Evolutionary conservation across 2,329 filamentous ascomycete species (phyloP).

Genomic region (Fusarium temperatum): DNA sequence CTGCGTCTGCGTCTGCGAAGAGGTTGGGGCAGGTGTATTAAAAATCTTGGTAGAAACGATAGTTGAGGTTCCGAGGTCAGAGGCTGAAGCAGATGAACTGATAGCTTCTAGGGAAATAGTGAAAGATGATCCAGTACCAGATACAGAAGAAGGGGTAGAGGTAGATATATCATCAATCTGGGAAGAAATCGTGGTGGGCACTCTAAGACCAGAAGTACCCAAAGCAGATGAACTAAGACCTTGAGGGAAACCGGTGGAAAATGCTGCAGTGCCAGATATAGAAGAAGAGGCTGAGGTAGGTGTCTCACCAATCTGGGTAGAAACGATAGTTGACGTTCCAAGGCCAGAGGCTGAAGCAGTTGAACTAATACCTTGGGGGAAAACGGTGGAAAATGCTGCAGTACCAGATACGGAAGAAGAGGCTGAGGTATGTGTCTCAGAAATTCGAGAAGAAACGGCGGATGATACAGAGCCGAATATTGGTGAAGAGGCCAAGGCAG

Average conservation of each 20-base stretch:
- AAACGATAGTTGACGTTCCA: no score
- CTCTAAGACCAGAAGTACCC: no score
- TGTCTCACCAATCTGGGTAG: not conserved
- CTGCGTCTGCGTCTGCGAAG: not conserved
- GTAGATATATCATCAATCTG: not conserved
- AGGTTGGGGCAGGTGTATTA: not conserved
- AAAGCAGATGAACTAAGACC: not conserved
- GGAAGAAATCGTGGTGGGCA: not conserved
- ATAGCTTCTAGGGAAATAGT: no score
- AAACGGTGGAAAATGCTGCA: no score
- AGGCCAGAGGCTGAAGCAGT: not conserved
- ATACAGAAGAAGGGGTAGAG: not conserved
- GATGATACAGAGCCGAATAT: not conserved
- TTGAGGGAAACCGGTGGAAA: not conserved
- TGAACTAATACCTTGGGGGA: not conserved
- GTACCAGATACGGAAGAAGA: not conserved
- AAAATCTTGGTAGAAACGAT: not conserved
- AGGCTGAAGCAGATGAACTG: not conserved
- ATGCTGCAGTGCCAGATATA: not conserved
- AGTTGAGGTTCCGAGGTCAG: not conserved
- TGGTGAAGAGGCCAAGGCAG: not conserved
- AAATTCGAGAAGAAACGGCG: no score
- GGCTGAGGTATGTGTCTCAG: not conserved
- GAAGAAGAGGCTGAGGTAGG: not conserved
- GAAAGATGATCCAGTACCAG: no score